Conservation (phyloP, 148 eudicot species). For the Vaccinium macrocarpon region DNA sequence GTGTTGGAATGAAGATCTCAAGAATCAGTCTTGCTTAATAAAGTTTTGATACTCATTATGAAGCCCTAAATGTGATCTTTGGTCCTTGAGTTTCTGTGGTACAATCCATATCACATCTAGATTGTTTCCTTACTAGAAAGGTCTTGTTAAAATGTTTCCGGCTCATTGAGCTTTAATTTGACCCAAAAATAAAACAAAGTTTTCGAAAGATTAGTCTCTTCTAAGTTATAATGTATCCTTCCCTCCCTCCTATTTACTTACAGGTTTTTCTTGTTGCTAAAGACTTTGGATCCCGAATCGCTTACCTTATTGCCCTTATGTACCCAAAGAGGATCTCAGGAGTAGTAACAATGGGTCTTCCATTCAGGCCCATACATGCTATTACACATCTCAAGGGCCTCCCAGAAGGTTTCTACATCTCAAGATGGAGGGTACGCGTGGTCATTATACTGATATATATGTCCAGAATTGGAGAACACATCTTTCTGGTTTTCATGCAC, state of each 20-base stretch:
- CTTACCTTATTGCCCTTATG: slow-evolving; percentile 20
- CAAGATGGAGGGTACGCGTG: slow-evolving; percentile 32
- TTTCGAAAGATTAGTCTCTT: neutral
- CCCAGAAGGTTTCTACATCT: slow-evolving; percentile 42
- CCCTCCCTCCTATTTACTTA: neutral
- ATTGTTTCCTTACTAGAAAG: neutral
- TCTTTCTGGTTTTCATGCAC: neutral
- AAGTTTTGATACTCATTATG: too few relatives aligned
- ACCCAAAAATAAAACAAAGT: neutral
- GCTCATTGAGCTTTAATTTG: neutral
- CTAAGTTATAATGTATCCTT: neutral
- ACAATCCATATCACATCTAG: neutral
- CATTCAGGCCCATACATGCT: slow-evolving; percentile 25
- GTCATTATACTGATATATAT: neutral
- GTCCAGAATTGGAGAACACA: neutral
- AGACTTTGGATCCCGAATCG: slow-evolving; percentile 19
- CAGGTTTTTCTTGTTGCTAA: slow-evolving; percentile 36
- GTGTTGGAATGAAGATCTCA: neutral
- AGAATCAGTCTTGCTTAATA: neutral
- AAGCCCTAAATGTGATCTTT: neutral
- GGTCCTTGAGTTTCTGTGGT: neutral
- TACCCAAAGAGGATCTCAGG: slow-evolving; percentile 32
- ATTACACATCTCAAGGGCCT: neutral
- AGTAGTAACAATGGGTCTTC: slow-evolving; percentile 32
- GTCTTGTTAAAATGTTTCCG: neutral